Base-by-base conservation (phyloP, 2,329 filamentous ascomycete species). In the Calonectria leucothoes region DNA sequence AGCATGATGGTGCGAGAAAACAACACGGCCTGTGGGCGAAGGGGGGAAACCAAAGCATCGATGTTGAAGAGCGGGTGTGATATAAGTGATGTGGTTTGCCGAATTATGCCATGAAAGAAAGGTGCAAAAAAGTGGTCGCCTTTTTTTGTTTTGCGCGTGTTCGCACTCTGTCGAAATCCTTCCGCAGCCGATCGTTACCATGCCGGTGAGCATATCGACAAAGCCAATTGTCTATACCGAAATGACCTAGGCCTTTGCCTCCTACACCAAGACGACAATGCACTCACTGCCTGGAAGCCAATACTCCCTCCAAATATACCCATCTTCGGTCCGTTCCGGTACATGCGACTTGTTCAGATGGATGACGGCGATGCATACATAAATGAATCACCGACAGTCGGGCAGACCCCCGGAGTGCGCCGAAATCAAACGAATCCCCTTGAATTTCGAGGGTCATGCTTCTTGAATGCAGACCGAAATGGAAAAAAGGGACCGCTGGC, bases 71-170 rank as follows among this genome's bases (percentile, higher is more conserved):
- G 35, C 48, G 12, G 57, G 48, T 42, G 70, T 72, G 57, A 72
- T 72, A 72, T 72, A 72, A 72, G 70, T 68, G 70, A 69, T 72
- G 55, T 57, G 57, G 55, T 48, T 72, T 72, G 70, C 70, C 70
- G 29, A 59, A 31, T 49, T 48, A 29, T 42, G 35, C 23, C 45
- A 52, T 14, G 8, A 33, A 33, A 37, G 23, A 39, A 57, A 51
- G 31, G 20, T 45, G 12, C 23, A 51, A 27, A 35, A 55, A 42
- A 27, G 15, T 39, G 63, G 27, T 52, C 48, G 63, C 69, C 51
- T 67, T n/a, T 52, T 66, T 57, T 48, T 48, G 6, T 68, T 15
- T 42, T 51, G 23, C 29, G 59, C 23, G 20, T 23, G 7, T 31
- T 35, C 27, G 23, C 31, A 55, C 31, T 48, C 45, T 29, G 23